Base-by-base conservation (phyloP, 2,329 filamentous ascomycete genomes). In the Macroventuria anomochaeta region DNA sequence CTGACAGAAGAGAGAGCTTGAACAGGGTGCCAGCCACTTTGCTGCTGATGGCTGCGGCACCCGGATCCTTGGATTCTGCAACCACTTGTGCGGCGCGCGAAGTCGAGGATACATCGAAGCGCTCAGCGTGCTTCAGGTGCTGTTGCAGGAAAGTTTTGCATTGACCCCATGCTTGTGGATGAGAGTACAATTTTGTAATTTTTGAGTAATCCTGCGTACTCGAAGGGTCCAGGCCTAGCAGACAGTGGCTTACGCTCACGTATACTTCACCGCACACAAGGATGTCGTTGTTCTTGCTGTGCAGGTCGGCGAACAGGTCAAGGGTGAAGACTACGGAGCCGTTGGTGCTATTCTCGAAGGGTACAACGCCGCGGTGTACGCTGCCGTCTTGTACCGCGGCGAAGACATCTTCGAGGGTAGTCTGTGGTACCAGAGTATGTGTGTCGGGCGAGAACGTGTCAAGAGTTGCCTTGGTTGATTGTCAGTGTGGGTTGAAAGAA, bases 261-360 rank as follows among this genome's bases (percentile, higher is more conserved):
- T 96, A 97, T 52, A 88, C 84, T 77, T 97, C 95, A 38, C 85
- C 90, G 69, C 88, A 90, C 33, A 97, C 89, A 40, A 83, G 81
- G 38, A 97, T 82, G 69, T 90, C 85, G 10, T 81, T 80, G 70
- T 89, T 91, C 36, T 77, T 75, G 34, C 75, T 76, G 32, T 85
- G 78, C 21, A 89, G 81, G 76, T 96, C 91, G 61, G 91, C 91
- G 55, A 99, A 85, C 61, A 93, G 85, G 75, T 97, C 93, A 20
- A 97, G 83, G 0, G 93, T 96, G 74, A 91, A 90, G 50, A 95
- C 86, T 42, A 99, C 95, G 48, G 89, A 88, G 68, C 95, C 95
- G 75, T 97, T 96, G 71, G 91, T 93, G 33, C 90, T 96, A 79
- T 99, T 99, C 73, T 97, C 93, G 75, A 96, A 93, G 6, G 95